phyloP scores from a whole-genome alignment of 345 rosid genomes.

The Linum trigynum region DNA sequence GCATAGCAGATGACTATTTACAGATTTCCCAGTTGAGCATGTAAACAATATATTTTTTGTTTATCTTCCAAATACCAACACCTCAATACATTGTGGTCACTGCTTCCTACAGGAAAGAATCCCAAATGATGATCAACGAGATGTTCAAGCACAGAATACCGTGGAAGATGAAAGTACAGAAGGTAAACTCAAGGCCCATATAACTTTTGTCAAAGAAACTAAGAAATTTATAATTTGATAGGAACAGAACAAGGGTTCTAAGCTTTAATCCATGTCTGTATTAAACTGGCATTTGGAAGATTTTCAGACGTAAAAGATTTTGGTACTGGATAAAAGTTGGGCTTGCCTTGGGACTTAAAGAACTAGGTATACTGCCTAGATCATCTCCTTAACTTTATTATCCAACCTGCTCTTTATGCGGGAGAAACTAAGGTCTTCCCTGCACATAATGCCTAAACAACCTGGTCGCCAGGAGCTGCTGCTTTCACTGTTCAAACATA shows the following conservation, averaged over 20 bases:
- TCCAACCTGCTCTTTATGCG: neutral
- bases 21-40: neutral
- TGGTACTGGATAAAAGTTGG: neutral
- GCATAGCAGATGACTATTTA: neutral
- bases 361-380: neutral
- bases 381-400: no score
- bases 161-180: conserved; percentile 26
- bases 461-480: neutral
- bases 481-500: neutral
- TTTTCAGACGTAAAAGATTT: neutral
- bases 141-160: conserved; percentile 24
- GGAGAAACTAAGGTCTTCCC: neutral
- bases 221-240: neutral
- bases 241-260: neutral
- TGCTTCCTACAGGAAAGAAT: conserved; percentile 34
- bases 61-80: neutral
- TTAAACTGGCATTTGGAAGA: neutral
- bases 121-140: conserved; percentile 32
- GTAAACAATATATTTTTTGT: neutral
- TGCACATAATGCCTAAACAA: neutral
- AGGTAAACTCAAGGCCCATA: conserved; percentile 35
- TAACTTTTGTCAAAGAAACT: neutral
- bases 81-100: neutral
- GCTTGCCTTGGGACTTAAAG: neutral
- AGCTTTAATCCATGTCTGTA: neutral